phyloP scores from a whole-genome alignment of 169 alveolate species.

The Babesia ovata region DNA sequence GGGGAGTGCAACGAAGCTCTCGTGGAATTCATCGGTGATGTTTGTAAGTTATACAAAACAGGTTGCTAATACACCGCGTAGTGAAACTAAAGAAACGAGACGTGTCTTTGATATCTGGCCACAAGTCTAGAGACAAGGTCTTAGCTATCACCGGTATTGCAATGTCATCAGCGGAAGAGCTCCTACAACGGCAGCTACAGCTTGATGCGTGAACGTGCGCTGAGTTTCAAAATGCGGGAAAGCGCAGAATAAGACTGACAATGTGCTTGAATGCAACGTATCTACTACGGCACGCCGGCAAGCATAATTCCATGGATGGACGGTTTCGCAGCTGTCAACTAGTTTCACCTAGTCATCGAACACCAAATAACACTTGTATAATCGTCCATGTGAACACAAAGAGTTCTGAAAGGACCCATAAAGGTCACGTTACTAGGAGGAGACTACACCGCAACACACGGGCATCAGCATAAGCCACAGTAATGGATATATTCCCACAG shows the following conservation, averaged over 20 bases:
- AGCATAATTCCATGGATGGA: too few species aligned
- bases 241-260: neutral
- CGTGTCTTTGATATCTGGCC: slow-evolving; percentile 81
- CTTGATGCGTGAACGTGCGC: slow-evolving; percentile 1
- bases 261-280: too few species aligned
- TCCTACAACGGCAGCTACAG: slow-evolving; percentile 1
- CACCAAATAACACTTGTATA: too few species aligned
- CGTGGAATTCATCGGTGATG: slow-evolving; percentile 73
- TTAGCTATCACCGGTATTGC: slow-evolving; percentile 43
- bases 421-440: too few species aligned
- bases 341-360: too few species aligned
- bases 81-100: slow-evolving; percentile 81
- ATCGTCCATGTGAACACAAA: too few species aligned
- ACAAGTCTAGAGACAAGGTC: slow-evolving; percentile 83
- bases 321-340: too few species aligned
- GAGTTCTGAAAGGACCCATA: too few species aligned
- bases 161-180: slow-evolving; percentile 23
- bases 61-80: slow-evolving; percentile 5
- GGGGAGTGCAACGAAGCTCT: slow-evolving; percentile 87
- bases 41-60: slow-evolving; percentile 49
- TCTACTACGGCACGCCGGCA: too few species aligned
- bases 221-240: neutral
- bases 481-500: too few species aligned
- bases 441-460: too few species aligned
- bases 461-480: too few species aligned